Evolutionary conservation across 2,329 filamentous ascomycete species (phyloP).

Genomic region (Taxawa tesnikishii): DNA sequence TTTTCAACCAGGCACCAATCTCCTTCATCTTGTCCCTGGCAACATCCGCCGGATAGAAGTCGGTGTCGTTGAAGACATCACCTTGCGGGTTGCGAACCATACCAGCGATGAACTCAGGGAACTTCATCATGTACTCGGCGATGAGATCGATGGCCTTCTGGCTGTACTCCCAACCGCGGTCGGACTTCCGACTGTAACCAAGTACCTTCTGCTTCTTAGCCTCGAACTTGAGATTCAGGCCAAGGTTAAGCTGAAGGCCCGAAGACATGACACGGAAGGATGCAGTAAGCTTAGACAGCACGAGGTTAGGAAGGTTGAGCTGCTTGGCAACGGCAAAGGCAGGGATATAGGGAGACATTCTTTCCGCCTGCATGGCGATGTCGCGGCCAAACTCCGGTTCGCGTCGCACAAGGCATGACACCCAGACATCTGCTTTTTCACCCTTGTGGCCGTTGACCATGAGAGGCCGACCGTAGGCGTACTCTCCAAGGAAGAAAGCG

Average conservation of each 20-base stretch:
- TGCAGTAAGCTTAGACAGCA: conserved; percentile 90
- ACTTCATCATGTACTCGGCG: conserved; percentile 79
- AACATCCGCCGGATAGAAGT: conserved; percentile 66
- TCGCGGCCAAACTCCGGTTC: conserved; percentile 72
- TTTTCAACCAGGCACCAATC: conserved; percentile 86
- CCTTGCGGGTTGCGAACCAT: conserved; percentile 77
- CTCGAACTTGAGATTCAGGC: conserved; percentile 94
- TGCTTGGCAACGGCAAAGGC: conserved; percentile 81
- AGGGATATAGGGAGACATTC: conserved; percentile 63
- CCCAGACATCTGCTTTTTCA: conserved; percentile 59
- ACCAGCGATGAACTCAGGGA: conserved; percentile 88
- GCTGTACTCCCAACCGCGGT: conserved; percentile 92
- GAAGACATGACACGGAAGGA: conserved; percentile 79
- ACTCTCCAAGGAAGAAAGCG: conserved; percentile 90
- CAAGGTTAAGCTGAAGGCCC: conserved; percentile 75
- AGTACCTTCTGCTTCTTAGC: conserved; percentile 90
- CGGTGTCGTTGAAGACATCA: conserved; percentile 70
- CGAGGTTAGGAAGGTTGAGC: conserved; percentile 70
- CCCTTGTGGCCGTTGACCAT: conserved; percentile 60
- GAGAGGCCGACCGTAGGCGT: conserved; percentile 82
- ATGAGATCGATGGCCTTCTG: conserved; percentile 69
- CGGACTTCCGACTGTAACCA: conserved; percentile 80
- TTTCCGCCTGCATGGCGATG: conserved; percentile 60
- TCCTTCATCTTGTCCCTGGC: conserved; percentile 80
- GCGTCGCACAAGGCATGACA: conserved; percentile 58